A percentile compares a stretch with the other conserved stretches of the same genome.
Evolutionary conservation across 2,329 filamentous ascomycete genomes (phyloP).

Genomic region (Talaromyces sp.): DNA sequence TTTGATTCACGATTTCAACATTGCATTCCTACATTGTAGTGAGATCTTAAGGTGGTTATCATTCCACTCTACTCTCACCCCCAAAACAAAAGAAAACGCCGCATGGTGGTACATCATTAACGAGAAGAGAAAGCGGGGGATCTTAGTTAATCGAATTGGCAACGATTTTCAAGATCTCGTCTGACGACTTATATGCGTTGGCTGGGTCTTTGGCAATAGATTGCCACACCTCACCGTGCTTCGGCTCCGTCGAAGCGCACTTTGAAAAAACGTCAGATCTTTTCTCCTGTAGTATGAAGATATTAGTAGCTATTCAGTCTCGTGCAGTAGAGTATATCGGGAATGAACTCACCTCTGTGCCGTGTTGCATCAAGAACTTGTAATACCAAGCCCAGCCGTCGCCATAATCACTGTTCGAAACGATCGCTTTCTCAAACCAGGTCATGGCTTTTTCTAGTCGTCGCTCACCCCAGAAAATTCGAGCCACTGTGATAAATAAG

Average conservation of each 20-base stretch:
- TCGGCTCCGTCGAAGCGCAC: slow-evolving; percentile 80
- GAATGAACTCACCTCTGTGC: slow-evolving; percentile 64
- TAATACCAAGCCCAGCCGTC: slow-evolving; percentile 99
- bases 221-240: slow-evolving; percentile 93
- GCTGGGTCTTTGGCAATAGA: slow-evolving; percentile 79
- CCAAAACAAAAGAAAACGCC: too few relatives aligned
- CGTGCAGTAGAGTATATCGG: not conserved
- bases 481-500: slow-evolving; percentile 86
- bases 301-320: slow-evolving; percentile 4
- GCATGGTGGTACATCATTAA: slow-evolving; percentile 13
- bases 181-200: slow-evolving; percentile 72
- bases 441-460: slow-evolving; percentile 90
- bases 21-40: not conserved
- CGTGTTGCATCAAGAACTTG: slow-evolving; percentile 88
- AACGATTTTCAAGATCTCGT: slow-evolving; percentile 82
- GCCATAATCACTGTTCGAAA: slow-evolving; percentile 82
- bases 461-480: slow-evolving; percentile 94
- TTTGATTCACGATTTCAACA: slow-evolving; percentile 16
- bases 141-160: slow-evolving; percentile 49
- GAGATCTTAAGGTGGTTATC: not conserved
- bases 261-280: slow-evolving; percentile 79
- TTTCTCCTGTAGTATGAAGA: slow-evolving; percentile 66
- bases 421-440: slow-evolving; percentile 96
- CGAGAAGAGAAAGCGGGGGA: slow-evolving; percentile 5
- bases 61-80: too few relatives aligned